Evolutionary conservation across 2,329 filamentous ascomycete genomes (phyloP).

Genomic region (Arthroderma sp.): DNA sequence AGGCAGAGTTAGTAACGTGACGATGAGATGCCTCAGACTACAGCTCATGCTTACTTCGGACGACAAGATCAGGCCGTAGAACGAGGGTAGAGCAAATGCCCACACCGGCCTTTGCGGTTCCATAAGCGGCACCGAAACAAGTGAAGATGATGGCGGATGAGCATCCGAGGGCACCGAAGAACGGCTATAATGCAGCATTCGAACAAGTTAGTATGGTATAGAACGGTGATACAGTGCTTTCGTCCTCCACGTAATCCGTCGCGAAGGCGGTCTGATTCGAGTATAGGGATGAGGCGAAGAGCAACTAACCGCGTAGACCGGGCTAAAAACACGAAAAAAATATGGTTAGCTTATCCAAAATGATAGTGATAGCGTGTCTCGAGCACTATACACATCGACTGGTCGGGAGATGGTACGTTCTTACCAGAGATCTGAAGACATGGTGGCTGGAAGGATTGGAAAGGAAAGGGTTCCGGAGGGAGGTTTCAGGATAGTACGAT

Average conservation of each 20-base stretch:
- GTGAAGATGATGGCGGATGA: slow-evolving; percentile 91
- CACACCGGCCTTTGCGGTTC: slow-evolving; percentile 97
- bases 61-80: slow-evolving; percentile 90
- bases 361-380: no score
- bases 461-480: no score
- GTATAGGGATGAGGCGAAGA: slow-evolving; percentile 5
- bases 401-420: no score
- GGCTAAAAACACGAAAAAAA: slow-evolving; percentile 42
- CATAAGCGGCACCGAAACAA: slow-evolving; percentile 92
- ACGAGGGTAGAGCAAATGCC: slow-evolving; percentile 98
- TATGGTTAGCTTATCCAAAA: no score
- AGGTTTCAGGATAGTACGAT: no score
- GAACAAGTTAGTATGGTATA: no score
- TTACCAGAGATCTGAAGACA: no score
- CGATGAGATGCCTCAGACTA: background rate
- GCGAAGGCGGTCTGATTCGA: background rate
- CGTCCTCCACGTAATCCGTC: no score
- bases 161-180: slow-evolving; percentile 97
- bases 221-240: no score
- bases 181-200: slow-evolving; percentile 43
- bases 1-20: slow-evolving; percentile 9
- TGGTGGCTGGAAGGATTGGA: no score
- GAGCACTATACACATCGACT: no score
- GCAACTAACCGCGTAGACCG: slow-evolving; percentile 93
- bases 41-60: slow-evolving; percentile 76